Evolutionary conservation across 805 yeast genomes (phyloP), one percentile per base, ranked within the genome.

Genomic region (Myxozyma monticola): DNA sequence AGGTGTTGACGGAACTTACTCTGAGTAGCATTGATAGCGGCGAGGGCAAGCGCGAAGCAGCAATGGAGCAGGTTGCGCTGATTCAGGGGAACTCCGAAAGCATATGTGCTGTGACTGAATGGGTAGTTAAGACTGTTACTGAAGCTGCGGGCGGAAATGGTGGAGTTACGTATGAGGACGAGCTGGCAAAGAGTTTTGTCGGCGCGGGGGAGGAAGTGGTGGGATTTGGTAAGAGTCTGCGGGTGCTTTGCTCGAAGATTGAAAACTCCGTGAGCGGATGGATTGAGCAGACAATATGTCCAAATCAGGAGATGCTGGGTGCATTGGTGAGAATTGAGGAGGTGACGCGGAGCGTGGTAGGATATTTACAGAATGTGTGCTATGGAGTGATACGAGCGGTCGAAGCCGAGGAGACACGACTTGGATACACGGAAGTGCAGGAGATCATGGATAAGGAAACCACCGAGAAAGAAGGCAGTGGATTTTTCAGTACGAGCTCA

Each of bases 381-480:
- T 48, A 24, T 42, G 18, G 25, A 26, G 17, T 41, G 24, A 21
- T 29, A 17, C 45, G 10, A 17, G 15, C 10, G 17, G 10, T n/a
- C 10, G 18, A 25, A 9, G n/a, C 31, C 1, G 30, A 22, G 6
- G 31, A 12, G 5, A 9, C 37, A 17, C 14, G 42, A 34, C 12
- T 48, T 14, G 36, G 37, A 21, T 45, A 31, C 17, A 34, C 26
- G 12, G 54, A 46, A n/a, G 37, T 47, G 15, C 46, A 41, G 21
- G 42, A 40, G 21, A 36, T 47, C 25, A 47, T 47, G 51, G 5
- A 4, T 8, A 36, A 42, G n/a, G 51, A 47, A 31, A 12, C 20
- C 2, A 41, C 40, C 2, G 24, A 9, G 15, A 17, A 10, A 3
- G 29, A 20, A 18, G 9, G 12, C 2, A 35, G 26, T 8, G 41